Evolutionary conservation across 805 yeast genomes (phyloP).

Genomic region (Naumovozyma baii): DNA sequence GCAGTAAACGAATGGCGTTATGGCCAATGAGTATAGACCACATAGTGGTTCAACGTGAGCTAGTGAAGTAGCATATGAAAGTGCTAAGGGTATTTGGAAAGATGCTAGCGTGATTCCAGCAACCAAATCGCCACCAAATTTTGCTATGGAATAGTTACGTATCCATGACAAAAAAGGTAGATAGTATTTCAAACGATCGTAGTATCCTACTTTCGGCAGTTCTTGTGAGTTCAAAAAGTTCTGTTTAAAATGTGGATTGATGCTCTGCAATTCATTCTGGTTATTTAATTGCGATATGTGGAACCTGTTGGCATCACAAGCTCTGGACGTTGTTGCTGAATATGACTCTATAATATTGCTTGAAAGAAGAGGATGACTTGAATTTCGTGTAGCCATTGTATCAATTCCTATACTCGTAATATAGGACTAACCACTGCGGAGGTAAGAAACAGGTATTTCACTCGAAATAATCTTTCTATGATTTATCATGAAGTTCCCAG

Average conservation of each 20-base stretch:
- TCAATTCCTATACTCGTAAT: too few species aligned
- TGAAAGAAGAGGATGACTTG: too few species aligned
- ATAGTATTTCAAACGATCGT: constrained; percentile 42
- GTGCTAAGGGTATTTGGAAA: constrained; percentile 79
- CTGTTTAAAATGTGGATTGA: not conserved
- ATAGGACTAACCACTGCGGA: too few species aligned
- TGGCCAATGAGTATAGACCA: constrained; percentile 66
- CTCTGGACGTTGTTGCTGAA: too few species aligned
- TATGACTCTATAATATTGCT: too few species aligned
- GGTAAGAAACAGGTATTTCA: too few species aligned
- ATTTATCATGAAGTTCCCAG: too few species aligned
- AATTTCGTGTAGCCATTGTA: too few species aligned
- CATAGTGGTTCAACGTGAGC: constrained; percentile 77
- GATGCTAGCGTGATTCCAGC: constrained; percentile 87
- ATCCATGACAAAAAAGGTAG: constrained; percentile 63
- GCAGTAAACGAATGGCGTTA: constrained; percentile 72
- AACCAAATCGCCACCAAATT: constrained; percentile 50
- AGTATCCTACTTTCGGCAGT: not conserved
- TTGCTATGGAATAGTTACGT: constrained; percentile 36
- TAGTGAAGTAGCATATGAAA: constrained; percentile 64
- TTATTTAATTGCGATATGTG: too few species aligned
- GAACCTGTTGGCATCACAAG: too few species aligned
- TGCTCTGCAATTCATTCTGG: not conserved
- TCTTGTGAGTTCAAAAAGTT: not conserved
- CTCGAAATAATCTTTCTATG: too few species aligned